Conservation (phyloP, 257 asterid species). For the Fraxinus anomala region DNA sequence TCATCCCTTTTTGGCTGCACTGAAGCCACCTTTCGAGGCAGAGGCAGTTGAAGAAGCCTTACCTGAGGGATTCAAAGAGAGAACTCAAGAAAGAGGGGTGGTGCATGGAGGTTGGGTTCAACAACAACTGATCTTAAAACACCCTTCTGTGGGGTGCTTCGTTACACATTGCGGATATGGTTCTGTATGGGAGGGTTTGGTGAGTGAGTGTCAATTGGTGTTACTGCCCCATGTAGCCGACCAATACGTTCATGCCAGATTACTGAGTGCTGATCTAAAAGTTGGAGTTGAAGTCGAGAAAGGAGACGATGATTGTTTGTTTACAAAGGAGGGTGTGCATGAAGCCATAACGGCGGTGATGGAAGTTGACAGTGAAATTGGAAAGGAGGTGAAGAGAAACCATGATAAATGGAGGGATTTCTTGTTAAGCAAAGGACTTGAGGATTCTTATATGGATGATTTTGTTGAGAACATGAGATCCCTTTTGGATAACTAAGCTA, state of each 20-base stretch:
- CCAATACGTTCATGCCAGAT: constrained; percentile 37
- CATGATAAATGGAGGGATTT: constrained; percentile 35
- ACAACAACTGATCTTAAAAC: constrained; percentile 37
- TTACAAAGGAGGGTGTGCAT: constrained; percentile 39
- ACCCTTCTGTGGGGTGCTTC: constrained; percentile 46
- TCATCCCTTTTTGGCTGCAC: constrained; percentile 39
- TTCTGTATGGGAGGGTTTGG: constrained; percentile 41
- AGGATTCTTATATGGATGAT: constrained; percentile 29
- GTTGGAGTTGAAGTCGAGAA: constrained; percentile 49
- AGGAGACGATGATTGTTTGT: constrained; percentile 50
- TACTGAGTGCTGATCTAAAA: constrained; percentile 37
- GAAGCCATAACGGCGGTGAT: constrained; percentile 35
- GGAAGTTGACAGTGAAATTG: constrained; percentile 34
- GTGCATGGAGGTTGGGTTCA: constrained; percentile 47
- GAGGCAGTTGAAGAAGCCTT: constrained; percentile 41
- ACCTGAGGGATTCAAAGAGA: constrained; percentile 32
- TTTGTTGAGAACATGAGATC: constrained; percentile 26
- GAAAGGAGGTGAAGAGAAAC: constrained; percentile 34
- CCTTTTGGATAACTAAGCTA: no score
- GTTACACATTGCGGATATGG: constrained; percentile 52
- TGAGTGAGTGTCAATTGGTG: constrained; percentile 44
- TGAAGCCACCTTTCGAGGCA: constrained; percentile 39
- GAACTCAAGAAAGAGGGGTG: constrained; percentile 32
- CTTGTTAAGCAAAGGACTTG: constrained; percentile 19
- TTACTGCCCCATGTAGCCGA: constrained; percentile 36